Percentiles rank a stretch among this genome's conserved stretches.
Conservation (phyloP, 495 filamentous ascomycete genomes). For the Penicillium canariense region DNA sequence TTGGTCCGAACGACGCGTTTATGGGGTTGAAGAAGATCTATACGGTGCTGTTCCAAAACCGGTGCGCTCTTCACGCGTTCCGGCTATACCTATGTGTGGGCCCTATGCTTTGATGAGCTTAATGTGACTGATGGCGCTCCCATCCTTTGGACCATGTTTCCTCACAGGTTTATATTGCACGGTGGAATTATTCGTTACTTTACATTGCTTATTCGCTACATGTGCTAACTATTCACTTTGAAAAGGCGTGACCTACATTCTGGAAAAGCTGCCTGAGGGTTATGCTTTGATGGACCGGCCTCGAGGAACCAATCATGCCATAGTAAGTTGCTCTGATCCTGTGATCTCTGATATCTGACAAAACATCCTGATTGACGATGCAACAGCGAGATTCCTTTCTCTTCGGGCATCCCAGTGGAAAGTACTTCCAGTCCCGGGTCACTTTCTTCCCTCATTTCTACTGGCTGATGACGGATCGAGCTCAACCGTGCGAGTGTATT, state of each 20-base stretch:
- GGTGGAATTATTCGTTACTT: neutral
- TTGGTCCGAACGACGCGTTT: neutral
- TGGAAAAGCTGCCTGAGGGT: conserved; percentile 55
- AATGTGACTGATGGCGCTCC: neutral
- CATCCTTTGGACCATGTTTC: neutral
- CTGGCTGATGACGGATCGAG: conserved; percentile 50
- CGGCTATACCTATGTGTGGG: neutral
- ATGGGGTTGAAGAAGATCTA: neutral
- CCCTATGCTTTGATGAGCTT: neutral
- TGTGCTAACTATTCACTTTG: conserved; percentile 3
- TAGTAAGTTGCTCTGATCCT: conserved; percentile 29
- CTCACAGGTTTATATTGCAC: neutral
- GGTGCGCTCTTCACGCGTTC: neutral
- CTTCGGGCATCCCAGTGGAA: conserved; percentile 53
- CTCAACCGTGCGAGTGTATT: conserved; percentile 35
- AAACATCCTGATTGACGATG: neutral
- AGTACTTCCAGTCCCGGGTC: conserved; percentile 48
- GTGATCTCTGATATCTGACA: neutral
- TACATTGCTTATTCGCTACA: neutral
- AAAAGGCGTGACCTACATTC: conserved; percentile 46
- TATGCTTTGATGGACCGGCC: conserved; percentile 50
- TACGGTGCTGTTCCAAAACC: neutral
- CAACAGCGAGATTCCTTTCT: conserved; percentile 50
- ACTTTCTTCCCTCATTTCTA: conserved; percentile 59
- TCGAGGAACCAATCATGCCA: conserved; percentile 33